These are phyloP conservation scores for Holtermannia corniformis DNA, from an alignment of 768 basidiomycete genomes.

Conservation along the genomic window DNA sequence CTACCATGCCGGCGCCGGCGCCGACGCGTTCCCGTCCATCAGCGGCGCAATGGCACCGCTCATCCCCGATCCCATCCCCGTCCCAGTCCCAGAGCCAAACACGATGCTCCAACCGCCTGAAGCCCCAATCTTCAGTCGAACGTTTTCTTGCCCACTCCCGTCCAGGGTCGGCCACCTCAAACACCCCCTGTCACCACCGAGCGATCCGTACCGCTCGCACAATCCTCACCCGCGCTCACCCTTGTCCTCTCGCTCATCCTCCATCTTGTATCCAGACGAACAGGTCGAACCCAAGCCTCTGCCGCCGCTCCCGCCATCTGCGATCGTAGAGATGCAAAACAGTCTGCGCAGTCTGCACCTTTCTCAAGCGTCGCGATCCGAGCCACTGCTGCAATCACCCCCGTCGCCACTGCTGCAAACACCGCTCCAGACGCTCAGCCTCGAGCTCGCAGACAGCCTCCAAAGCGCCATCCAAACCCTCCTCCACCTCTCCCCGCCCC, in stretches of 20 bases:
- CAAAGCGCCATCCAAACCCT: slow-evolving; percentile 87
- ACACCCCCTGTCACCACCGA: slow-evolving; percentile 48
- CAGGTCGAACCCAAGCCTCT: slow-evolving; percentile 2
- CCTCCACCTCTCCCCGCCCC: slow-evolving; percentile 78
- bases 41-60: slow-evolving; percentile 4
- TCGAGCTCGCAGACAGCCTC: slow-evolving; percentile 81
- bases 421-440: slow-evolving; percentile 49
- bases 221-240: slow-evolving; percentile 6
- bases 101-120: slow-evolving; percentile 6
- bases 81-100: slow-evolving; percentile 11
- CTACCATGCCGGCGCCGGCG: too few species aligned
- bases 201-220: slow-evolving; percentile 5
- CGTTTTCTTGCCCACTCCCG: slow-evolving; percentile 70
- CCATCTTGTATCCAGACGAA: too few species aligned
- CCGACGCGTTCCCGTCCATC: slow-evolving; percentile 2
- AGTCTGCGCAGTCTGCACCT: neutral
- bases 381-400: neutral
- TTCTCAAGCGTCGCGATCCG: neutral
- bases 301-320: neutral
- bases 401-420: slow-evolving; percentile 4
- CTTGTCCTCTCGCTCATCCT: slow-evolving; percentile 2
- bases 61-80: slow-evolving; percentile 5
- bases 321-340: neutral
- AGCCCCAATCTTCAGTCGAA: slow-evolving; percentile 62
- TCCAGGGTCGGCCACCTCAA: slow-evolving; percentile 65